Percentiles rank a stretch among this genome's conserved stretches.
Evolutionary conservation across 2,329 filamentous ascomycete genomes (phyloP).

Genomic region (Emericellopsis cladophorae): DNA sequence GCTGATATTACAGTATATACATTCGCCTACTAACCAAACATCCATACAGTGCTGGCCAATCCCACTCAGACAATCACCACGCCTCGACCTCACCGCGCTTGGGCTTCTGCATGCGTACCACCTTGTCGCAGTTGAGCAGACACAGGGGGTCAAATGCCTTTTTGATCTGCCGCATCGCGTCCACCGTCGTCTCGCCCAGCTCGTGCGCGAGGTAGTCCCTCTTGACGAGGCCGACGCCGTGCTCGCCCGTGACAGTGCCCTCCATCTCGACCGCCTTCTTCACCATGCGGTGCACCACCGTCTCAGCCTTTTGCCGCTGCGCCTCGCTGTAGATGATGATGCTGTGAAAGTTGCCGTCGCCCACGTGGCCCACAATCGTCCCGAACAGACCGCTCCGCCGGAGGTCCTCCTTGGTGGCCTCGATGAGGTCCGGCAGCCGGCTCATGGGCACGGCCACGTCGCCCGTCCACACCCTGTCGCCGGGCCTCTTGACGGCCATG

Average conservation of each 20-base stretch:
- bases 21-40: too few species aligned
- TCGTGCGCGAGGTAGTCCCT: constrained; percentile 72
- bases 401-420: constrained; percentile 47
- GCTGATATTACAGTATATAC: too few species aligned
- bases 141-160: constrained; percentile 66
- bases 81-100: constrained; percentile 27
- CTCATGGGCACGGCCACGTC: constrained; percentile 79
- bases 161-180: constrained; percentile 76
- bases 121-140: constrained; percentile 57
- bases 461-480: constrained; percentile 73
- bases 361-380: constrained; percentile 57
- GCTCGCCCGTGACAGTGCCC: constrained; percentile 76
- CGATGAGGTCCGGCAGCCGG: constrained; percentile 60
- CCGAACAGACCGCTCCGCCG: constrained; percentile 27
- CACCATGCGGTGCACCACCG: constrained; percentile 71
- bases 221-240: constrained; percentile 76
- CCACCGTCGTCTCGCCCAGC: constrained; percentile 60
- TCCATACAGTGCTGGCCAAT: too few species aligned
- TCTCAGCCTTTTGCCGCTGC: constrained; percentile 54
- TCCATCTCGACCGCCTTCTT: constrained; percentile 76
- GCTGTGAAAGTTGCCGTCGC: constrained; percentile 70
- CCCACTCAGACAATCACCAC: constrained; percentile 18
- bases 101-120: constrained; percentile 44
- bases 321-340: constrained; percentile 50
- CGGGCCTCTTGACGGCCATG: constrained; percentile 50